These are phyloP conservation scores for Pseudonitzschia multistriata DNA, from an alignment of 108 stramenopile genomes.

Conservation along the genomic window DNA sequence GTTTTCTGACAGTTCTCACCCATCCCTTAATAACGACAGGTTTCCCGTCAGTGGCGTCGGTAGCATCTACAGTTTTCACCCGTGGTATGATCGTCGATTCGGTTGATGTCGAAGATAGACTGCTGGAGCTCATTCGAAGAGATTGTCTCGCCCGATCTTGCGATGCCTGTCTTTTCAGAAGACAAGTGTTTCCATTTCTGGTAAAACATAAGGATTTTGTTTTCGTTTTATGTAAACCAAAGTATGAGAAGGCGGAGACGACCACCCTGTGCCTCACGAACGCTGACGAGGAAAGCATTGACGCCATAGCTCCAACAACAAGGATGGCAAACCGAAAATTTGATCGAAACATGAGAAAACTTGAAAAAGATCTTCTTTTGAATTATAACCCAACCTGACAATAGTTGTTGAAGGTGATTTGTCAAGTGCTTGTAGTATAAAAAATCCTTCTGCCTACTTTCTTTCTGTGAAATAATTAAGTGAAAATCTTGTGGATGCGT, in stretches of 20 bases:
- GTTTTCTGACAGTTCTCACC: slow-evolving; percentile 95
- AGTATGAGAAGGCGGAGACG: slow-evolving; percentile 1
- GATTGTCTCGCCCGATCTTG: neutral
- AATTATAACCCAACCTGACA: neutral
- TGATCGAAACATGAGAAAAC: slow-evolving; percentile 5
- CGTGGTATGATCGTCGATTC: slow-evolving; percentile 35
- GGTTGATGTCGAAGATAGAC: slow-evolving; percentile 2
- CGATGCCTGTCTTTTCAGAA: neutral
- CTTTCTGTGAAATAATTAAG: too few species aligned
- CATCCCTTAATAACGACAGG: slow-evolving; percentile 91
- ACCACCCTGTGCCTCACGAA: neutral
- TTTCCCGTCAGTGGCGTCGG: slow-evolving; percentile 54
- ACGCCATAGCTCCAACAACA: slow-evolving; percentile 4
- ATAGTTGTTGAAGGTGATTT: too few species aligned
- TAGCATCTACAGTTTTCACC: slow-evolving; percentile 72
- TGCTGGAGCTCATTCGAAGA: slow-evolving; percentile 4
- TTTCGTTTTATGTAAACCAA: neutral
- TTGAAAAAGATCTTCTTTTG: neutral
- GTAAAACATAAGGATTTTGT: neutral
- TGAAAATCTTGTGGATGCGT: too few species aligned
- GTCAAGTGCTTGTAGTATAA: too few species aligned
- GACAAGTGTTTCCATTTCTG: neutral
- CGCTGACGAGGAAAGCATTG: slow-evolving; percentile 1
- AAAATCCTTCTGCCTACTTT: too few species aligned
- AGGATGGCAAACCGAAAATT: neutral